Base-by-base conservation (phyloP, 2,329 filamentous ascomycete species). In the Cercospora canescens region DNA sequence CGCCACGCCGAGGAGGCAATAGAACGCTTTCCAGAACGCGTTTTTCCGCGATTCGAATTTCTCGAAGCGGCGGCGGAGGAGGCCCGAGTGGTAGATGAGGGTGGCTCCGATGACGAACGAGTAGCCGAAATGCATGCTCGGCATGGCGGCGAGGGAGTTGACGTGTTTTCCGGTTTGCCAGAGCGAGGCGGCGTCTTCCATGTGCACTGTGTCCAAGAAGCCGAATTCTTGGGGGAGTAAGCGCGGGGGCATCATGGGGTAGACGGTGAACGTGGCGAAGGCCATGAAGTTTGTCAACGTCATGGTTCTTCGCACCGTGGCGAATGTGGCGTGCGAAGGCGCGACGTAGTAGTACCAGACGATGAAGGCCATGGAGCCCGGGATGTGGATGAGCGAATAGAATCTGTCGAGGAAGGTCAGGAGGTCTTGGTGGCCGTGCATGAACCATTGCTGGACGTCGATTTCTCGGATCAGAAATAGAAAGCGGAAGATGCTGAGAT, bases 371-470 rank as follows among this genome's bases (percentile, higher is more conserved):
- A 88, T 85, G 50, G 85, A 87, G n/a, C 85, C 86, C 3, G 86
- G 86, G 62, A 88, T 87, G 70, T 88, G 86, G 50, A 88, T 85
- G 16, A 87, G 73, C 1, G 86, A 85, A 75, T 88, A 88, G 26
- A 82, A 83, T 66, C 84, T 84, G 76, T 88, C 87, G 69, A 88
- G 74, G 4, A 86, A 77, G 0, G 85, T 86, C 60, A 88, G 77
- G 68, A 84, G 77, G 37, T 79, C 80, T 72, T 84, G 81, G 67
- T 87, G 85, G 16, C 81, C 81, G 63, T 83, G 77, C 78, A 87
- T 82, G 73, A 88, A 87, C 81, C 84, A 88, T 62, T 82, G 79
- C 72, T 87, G 86, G 0, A 88, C 81, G 26, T 82, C 77, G 5
- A 80, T 75, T 76, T 87, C 86, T 18, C 78, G 77, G 37, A 86